Base-by-base conservation (phyloP, 2,329 filamentous ascomycete genomes). In the Monosporascus sp. region DNA sequence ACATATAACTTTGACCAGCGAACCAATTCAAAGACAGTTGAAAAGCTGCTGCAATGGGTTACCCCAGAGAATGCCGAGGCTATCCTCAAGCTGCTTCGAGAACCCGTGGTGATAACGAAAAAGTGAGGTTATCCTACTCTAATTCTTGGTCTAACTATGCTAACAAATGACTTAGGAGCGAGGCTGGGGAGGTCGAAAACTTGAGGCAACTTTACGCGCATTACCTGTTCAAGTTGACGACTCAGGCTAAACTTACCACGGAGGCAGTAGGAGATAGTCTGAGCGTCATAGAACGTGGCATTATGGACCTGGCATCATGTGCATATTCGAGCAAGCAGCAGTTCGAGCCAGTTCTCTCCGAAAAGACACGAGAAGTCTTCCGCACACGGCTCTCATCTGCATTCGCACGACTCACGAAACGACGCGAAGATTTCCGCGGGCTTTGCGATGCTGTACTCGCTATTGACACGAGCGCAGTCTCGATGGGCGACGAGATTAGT, bases 11-110 rank as follows among this genome's bases (percentile, higher is more conserved):
- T 97, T 64, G 94, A 97, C 65, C 85, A 89, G 58, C 78, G 88
- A 53, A 96, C 92, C 1, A 94, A 88, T 67, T 88, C 87, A 2
- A 96, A 93, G 71, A 93, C 90, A 0, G 74, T 96, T 1, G 90
- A 95, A 61, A 86, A 81, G 57, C 75, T 94, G 2, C 71, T 95
- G 5, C 77, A 83, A 50, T 78, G 79, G 44, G 79, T 83, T 8
- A 80, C 81, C 24, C 70, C 75, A 4, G 68, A 79, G 20, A 81
- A 85, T 37, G 75, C 85, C 22, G 76, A 81, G 52, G 68, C 70
- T 17, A 69, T 79, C n/a, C 68, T 85, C 37, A 69, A 73, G 27
- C 68, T 78, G 27, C 68, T 84, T 37, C 69, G 72, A 52, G 64
- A 75, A 18, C 79, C 75, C 4, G 65, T 77, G n/a, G 56, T 65